phyloP scores from a whole-genome alignment of 2,329 filamentous ascomycete species.

The Aspergillus hortae region DNA sequence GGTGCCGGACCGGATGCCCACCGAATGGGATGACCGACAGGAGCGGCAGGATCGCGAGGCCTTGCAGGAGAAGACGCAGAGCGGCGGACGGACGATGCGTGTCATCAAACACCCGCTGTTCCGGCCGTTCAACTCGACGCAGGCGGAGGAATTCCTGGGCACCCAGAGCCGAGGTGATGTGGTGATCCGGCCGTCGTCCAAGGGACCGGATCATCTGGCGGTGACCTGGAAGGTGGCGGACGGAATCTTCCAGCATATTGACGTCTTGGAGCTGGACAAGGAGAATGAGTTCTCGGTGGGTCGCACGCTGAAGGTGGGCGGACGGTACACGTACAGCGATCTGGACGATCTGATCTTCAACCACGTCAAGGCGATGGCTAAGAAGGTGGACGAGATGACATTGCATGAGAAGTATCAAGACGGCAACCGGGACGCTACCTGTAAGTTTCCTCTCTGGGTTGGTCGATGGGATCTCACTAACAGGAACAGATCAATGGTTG shows the following conservation, averaged over 20 bases:
- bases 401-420: conserved; percentile 90
- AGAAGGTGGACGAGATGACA: conserved; percentile 96
- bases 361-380: conserved; percentile 95
- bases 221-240: conserved; percentile 98
- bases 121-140: conserved; percentile 83
- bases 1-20: conserved; percentile 66
- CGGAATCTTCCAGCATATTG: conserved; percentile 94
- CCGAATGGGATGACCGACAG: conserved; percentile 82
- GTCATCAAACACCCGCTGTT: conserved; percentile 98
- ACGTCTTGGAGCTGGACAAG: conserved; percentile 94
- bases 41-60: conserved; percentile 80
- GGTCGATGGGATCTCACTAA: conserved; percentile 3
- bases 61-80: conserved; percentile 79
- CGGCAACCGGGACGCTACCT: conserved; percentile 73
- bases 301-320: conserved; percentile 76
- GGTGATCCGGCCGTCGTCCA: conserved; percentile 91
- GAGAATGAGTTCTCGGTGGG: conserved; percentile 95
- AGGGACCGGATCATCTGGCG: conserved; percentile 90
- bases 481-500: conserved; percentile 77
- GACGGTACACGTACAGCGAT: conserved; percentile 90
- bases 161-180: conserved; percentile 83
- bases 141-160: conserved; percentile 90
- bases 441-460: conserved; percentile 54
- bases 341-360: conserved; percentile 95
- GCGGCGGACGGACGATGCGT: conserved; percentile 79